Base-by-base conservation (phyloP, 148 eudicot genomes). In the Simmondsia chinensis region DNA sequence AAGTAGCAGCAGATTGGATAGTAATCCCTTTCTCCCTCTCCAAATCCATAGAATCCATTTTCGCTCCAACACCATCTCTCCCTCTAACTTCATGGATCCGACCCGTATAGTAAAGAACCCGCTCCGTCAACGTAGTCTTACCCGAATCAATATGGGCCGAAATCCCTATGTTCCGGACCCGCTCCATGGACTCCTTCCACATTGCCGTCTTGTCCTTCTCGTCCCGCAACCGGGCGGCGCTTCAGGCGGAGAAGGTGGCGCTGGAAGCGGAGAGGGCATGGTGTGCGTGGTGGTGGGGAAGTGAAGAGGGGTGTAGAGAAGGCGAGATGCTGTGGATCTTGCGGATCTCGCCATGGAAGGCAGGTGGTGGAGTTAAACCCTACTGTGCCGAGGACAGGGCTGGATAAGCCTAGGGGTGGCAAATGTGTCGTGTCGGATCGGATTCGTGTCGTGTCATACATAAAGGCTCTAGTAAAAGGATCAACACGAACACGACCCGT, bases 91-190 rank as follows among this genome's bases (percentile, higher is more conserved):
- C 83, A 26, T 80, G 88, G 44, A 76, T 80, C 56, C 65, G 52
- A 14, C 88, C 88, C 8, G 88, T 80, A 30, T 80, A 80, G 19
- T 6, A 80, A 64, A 80, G 15, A 2, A 80, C 59, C 33, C 88
- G 30, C 72, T 80, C 88, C 5, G 88, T 80, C 2, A 76, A 68
- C 39, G 88, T 80, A 5, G 88, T 80, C 64, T 80, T 80, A 5
- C 88, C 88, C 3, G 88, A 76, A 35, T 80, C 88, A 18, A 80
- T 80, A 48, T 80, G 88, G n/a, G 88, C 88, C 6, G 83, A 76
- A 39, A 80, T 80, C 31, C 88, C 88, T 21, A 80, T 80, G 51
- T 80, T 80, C 0, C 88, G 71, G 6, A 89, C 72, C 55, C 39
- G 75, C 45, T 71, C 73, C 66, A 84, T 57, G 4, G 95, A 76